A percentile compares a stretch with the other conserved stretches of the same genome.
Evolutionary conservation across 306 rosid species (phyloP).

Genomic region (Cercis canadensis): DNA sequence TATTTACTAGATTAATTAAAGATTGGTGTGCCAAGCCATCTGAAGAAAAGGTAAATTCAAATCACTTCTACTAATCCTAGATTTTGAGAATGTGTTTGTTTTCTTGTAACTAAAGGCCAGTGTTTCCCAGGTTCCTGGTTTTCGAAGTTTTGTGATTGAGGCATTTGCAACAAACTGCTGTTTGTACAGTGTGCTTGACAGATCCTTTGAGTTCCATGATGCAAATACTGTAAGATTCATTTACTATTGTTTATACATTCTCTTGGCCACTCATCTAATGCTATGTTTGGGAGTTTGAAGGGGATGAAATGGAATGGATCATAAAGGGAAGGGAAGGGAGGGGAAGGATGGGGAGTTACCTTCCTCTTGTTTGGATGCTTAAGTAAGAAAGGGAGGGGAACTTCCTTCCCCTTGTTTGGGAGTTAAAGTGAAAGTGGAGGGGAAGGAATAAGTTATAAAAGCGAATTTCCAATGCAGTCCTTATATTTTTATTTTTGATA

Average conservation of each 20-base stretch:
- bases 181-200: conserved; percentile 89
- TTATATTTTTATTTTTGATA: too few species aligned
- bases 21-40: conserved; percentile 86
- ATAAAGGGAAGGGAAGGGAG: too few species aligned
- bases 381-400: too few species aligned
- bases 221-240: conserved; percentile 85
- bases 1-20: conserved; percentile 79
- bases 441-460: too few species aligned
- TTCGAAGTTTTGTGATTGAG: conserved; percentile 79
- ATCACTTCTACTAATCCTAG: conserved; percentile 14
- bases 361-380: too few species aligned
- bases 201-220: conserved; percentile 86
- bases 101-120: conserved; percentile 26
- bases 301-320: too few species aligned
- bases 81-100: conserved; percentile 10
- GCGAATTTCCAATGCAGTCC: too few species aligned
- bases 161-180: conserved; percentile 89
- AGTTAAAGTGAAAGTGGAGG: too few species aligned
- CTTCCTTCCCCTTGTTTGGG: too few species aligned
- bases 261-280: conserved; percentile 10
- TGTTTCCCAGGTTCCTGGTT: conserved; percentile 86
- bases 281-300: not conserved
- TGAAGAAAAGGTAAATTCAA: conserved; percentile 73
- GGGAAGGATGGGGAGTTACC: too few species aligned
- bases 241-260: conserved; percentile 21